These are phyloP conservation scores for Quercus suber DNA, from an alignment of 306 rosid species.

Conservation along the genomic window DNA sequence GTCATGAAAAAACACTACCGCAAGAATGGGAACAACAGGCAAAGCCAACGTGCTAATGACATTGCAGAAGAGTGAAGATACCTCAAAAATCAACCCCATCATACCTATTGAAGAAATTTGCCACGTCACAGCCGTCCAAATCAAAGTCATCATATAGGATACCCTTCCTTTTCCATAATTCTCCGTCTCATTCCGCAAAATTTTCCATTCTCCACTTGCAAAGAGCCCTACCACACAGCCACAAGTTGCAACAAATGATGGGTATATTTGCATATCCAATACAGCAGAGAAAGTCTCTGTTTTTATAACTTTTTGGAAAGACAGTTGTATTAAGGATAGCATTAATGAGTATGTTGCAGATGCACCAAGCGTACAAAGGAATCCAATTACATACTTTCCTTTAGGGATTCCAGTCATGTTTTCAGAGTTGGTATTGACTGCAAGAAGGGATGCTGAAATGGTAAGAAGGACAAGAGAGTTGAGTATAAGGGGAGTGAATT, in stretches of 20 bases:
- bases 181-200: constrained; percentile 41
- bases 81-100: constrained; percentile 60
- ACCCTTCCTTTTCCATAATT: constrained; percentile 43
- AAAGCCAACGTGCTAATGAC: constrained; percentile 43
- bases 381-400: constrained; percentile 36
- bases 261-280: constrained; percentile 48
- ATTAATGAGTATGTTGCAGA: constrained; percentile 48
- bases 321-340: constrained; percentile 49
- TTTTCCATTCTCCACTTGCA: constrained; percentile 59
- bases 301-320: constrained; percentile 53
- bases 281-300: constrained; percentile 40
- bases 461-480: constrained; percentile 58
- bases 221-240: constrained; percentile 49
- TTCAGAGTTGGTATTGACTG: constrained; percentile 41
- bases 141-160: constrained; percentile 56
- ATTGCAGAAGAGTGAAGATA: constrained; percentile 58
- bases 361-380: constrained; percentile 50
- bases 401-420: constrained; percentile 16
- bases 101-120: constrained; percentile 47
- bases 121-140: constrained; percentile 65
- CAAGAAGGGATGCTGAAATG: constrained; percentile 49
- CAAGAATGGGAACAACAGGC: constrained; percentile 50
- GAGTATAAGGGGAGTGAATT: constrained; percentile 47
- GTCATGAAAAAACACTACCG: constrained; percentile 47
- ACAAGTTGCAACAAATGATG: constrained; percentile 40